These are phyloP conservation scores for Brassica nigra DNA, from an alignment of 345 rosid species.

Conservation along the genomic window DNA sequence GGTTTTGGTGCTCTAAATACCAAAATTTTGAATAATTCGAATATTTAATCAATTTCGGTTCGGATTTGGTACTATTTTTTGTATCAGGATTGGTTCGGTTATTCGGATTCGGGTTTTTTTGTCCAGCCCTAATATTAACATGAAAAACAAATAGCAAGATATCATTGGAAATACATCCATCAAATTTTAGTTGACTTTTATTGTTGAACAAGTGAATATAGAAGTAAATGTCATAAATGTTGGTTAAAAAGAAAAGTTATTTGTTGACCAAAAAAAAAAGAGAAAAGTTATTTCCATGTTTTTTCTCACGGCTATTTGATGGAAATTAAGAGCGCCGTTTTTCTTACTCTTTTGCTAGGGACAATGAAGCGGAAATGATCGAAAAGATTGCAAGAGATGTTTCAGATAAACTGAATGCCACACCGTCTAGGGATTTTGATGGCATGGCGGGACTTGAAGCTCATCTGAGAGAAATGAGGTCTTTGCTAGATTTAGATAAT, in stretches of 20 bases:
- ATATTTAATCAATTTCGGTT: too few relatives aligned
- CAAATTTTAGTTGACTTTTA: too few relatives aligned
- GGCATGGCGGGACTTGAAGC: background rate
- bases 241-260: background rate
- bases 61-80: too few relatives aligned
- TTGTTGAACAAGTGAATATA: too few relatives aligned
- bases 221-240: too few relatives aligned
- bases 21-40: too few relatives aligned
- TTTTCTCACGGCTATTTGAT: background rate
- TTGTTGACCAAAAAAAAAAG: background rate
- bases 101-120: too few relatives aligned
- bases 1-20: too few relatives aligned
- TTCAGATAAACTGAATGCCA: background rate
- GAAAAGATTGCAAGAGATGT: constrained; percentile 2
- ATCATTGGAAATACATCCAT: too few relatives aligned
- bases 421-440: constrained; percentile 8
- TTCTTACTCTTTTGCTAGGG: background rate
- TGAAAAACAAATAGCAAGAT: too few relatives aligned
- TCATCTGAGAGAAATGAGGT: background rate
- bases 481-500: background rate
- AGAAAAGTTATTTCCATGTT: background rate
- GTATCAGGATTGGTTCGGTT: too few relatives aligned
- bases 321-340: background rate
- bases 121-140: too few relatives aligned
- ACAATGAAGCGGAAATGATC: background rate